Evolutionary conservation across 225 moss, liverwort and hornwort genomes (phyloP).

Genomic region (Polytrichum formosum): DNA sequence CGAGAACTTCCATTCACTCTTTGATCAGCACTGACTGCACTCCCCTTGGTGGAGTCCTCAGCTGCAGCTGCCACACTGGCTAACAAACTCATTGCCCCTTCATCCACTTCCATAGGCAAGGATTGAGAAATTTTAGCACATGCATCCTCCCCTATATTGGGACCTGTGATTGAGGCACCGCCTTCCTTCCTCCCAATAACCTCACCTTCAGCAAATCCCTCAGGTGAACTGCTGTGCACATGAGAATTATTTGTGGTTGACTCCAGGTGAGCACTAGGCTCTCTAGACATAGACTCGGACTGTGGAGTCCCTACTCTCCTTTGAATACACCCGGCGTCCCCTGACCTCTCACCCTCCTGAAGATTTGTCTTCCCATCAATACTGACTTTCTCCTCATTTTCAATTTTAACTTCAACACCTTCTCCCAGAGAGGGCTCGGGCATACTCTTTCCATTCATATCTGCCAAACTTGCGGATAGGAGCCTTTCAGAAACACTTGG

Average conservation of each 20-base stretch:
- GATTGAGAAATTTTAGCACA: slow-evolving; percentile 29
- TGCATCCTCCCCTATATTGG: slow-evolving; percentile 35
- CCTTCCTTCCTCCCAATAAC: background rate
- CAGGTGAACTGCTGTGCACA: background rate
- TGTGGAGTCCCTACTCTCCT: background rate
- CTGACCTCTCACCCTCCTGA: slow-evolving; percentile 22
- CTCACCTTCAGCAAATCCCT: background rate
- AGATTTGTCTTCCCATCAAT: slow-evolving; percentile 35
- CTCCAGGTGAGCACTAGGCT: background rate
- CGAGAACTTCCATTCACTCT: slow-evolving; percentile 25
- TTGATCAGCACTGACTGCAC: background rate
- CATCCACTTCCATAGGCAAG: slow-evolving; percentile 66
- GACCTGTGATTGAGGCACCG: slow-evolving; percentile 18
- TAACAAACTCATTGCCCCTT: slow-evolving; percentile 80
- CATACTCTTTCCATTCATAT: slow-evolving; percentile 45
- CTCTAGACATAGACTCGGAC: slow-evolving; percentile 14
- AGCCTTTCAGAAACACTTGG: slow-evolving; percentile 68
- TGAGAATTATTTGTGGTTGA: background rate
- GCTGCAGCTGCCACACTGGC: slow-evolving; percentile 88
- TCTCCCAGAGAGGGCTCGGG: slow-evolving; percentile 15
- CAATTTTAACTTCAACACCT: slow-evolving; percentile 17
- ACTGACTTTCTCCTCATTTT: background rate
- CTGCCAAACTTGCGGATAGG: slow-evolving; percentile 39
- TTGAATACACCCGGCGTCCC: background rate
- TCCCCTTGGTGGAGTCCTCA: slow-evolving; percentile 30